A percentile compares a stretch with the other conserved stretches of the same genome.
Conservation (phyloP, 2,329 filamentous ascomycete species). For the Alternaria ethzedia region DNA sequence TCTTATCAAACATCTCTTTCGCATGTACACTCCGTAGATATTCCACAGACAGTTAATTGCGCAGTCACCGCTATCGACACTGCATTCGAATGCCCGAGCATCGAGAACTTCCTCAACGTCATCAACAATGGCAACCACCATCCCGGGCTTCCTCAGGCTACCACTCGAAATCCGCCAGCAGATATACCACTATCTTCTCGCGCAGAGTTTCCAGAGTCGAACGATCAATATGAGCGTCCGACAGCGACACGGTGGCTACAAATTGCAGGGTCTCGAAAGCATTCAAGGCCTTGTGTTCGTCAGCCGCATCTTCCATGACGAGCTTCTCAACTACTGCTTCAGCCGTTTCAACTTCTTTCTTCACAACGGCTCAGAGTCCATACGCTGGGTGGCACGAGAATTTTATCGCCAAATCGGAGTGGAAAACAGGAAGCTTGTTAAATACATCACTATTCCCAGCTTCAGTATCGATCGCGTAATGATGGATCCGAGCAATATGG, state of each 20-base stretch:
- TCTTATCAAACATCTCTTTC: background rate
- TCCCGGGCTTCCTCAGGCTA: background rate
- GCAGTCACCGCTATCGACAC: background rate
- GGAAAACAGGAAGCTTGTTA: background rate
- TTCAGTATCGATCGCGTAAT: background rate
- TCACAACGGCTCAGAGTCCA: background rate
- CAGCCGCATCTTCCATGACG: background rate
- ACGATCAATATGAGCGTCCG: background rate
- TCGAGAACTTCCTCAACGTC: background rate
- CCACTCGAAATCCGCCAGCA: background rate
- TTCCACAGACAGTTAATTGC: background rate
- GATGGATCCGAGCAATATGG: background rate
- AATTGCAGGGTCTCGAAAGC: background rate
- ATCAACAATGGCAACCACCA: background rate
- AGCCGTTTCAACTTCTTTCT: background rate
- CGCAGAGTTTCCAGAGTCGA: background rate
- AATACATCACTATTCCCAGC: background rate
- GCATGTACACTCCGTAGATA: background rate
- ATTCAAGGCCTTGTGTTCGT: background rate
- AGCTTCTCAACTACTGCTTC: constrained; percentile 1
- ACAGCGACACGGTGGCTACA: background rate
- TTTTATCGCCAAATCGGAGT: background rate
- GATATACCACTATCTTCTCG: background rate
- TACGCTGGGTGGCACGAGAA: background rate
- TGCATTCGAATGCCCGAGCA: background rate